Percentiles rank a stretch among this genome's conserved stretches.
These are phyloP conservation scores for Xylaria cubensis DNA, from an alignment of 495 filamentous ascomycete genomes.

Conservation along the genomic window DNA sequence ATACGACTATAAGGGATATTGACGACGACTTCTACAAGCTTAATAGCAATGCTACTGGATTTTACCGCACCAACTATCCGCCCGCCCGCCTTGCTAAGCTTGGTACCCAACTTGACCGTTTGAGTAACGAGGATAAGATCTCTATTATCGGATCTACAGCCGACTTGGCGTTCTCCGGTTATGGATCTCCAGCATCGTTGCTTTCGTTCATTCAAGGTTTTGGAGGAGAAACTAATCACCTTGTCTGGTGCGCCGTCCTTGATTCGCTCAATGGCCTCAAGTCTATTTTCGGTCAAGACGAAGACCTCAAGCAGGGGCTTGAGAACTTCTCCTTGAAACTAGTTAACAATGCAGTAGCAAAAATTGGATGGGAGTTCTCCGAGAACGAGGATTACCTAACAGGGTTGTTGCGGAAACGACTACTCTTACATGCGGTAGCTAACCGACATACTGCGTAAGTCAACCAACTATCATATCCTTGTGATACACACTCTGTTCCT, in stretches of 20 bases:
- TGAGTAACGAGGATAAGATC: constrained; percentile 89
- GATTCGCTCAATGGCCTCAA: constrained; percentile 65
- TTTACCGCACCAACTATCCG: constrained; percentile 93
- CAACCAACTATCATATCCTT: background rate
- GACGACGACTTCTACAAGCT: constrained; percentile 89
- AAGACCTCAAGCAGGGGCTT: constrained; percentile 64
- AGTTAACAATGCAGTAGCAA: constrained; percentile 71
- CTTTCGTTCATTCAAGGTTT: constrained; percentile 83
- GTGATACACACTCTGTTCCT: too few species aligned
- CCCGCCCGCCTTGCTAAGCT: constrained; percentile 78
- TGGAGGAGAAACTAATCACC: constrained; percentile 77
- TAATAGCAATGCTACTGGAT: constrained; percentile 85
- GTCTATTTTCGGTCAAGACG: constrained; percentile 59
- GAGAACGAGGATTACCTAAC: constrained; percentile 80
- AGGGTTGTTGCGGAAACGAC: constrained; percentile 77
- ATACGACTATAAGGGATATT: constrained; percentile 73
- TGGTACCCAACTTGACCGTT: constrained; percentile 70
- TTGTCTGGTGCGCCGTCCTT: constrained; percentile 87
- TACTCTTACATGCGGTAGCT: constrained; percentile 75
- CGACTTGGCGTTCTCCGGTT: constrained; percentile 85
- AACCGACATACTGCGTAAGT: constrained; percentile 75
- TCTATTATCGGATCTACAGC: constrained; percentile 90
- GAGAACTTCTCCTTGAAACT: constrained; percentile 77
- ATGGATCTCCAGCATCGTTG: constrained; percentile 78
- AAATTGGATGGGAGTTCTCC: constrained; percentile 84